A percentile compares a stretch with the other conserved stretches of the same genome.
phyloP scores from a whole-genome alignment of 176 grass and related monocot species.

The Cenchrus americanus region DNA sequence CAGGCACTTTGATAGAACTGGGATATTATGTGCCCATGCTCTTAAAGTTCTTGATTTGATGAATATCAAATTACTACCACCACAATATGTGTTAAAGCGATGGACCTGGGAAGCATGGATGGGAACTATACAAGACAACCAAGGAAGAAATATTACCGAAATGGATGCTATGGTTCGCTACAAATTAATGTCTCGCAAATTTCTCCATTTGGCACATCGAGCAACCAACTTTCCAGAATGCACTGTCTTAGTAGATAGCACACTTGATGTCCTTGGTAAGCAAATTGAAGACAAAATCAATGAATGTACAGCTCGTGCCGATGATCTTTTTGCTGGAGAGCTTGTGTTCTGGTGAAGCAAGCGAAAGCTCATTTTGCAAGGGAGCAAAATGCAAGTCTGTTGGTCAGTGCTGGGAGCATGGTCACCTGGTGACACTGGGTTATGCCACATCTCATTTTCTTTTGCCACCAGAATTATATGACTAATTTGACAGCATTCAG shows the following conservation, averaged over 20 bases:
- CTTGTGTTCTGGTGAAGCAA: constrained; percentile 12
- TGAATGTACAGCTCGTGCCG: not conserved
- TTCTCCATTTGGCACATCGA: constrained; percentile 8
- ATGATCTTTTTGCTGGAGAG: constrained; percentile 15
- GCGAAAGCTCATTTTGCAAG: not conserved
- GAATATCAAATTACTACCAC: constrained; percentile 9
- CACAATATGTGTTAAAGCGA: constrained; percentile 12
- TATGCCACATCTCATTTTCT: not conserved
- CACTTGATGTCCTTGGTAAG: constrained; percentile 18
- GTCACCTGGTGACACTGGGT: not conserved
- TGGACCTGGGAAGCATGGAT: constrained; percentile 24
- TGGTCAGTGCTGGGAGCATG: not conserved
- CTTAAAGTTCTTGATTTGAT: constrained; percentile 29
- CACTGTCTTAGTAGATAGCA: constrained; percentile 5
- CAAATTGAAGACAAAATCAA: constrained; percentile 18
- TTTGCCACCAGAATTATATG: not conserved
- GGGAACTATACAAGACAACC: not conserved
- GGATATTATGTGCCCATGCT: constrained; percentile 32
- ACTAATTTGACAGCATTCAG: not conserved
- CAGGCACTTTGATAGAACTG: not conserved
- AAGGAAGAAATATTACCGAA: not conserved
- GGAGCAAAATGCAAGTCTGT: not conserved
- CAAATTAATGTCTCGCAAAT: constrained; percentile 2
- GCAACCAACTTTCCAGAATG: constrained; percentile 12
- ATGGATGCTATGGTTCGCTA: not conserved